These are phyloP conservation scores for Albugo laibachii DNA, from an alignment of 352 stramenopile species.

Conservation along the genomic window DNA sequence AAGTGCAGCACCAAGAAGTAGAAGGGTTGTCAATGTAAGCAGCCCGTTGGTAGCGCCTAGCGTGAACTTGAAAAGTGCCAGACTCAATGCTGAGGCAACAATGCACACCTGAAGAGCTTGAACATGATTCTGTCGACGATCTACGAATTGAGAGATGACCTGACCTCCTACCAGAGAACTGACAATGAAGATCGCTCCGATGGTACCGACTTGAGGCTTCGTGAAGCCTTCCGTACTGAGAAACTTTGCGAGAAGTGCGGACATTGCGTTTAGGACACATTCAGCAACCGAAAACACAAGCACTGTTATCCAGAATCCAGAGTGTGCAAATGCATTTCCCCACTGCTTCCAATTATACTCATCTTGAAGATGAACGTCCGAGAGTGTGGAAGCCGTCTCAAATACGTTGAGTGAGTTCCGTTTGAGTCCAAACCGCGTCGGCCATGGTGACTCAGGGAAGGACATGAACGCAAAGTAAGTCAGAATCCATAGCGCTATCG, in stretches of 20 bases:
- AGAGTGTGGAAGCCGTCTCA: slow-evolving; percentile 23
- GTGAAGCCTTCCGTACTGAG: slow-evolving; percentile 33
- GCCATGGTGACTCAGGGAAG: slow-evolving; percentile 12
- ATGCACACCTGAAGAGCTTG: slow-evolving; percentile 30
- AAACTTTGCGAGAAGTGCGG: slow-evolving; percentile 46
- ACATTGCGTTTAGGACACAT: slow-evolving; percentile 50
- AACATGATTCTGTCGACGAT: slow-evolving; percentile 35
- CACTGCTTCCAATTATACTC: slow-evolving; percentile 64
- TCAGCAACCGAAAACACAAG: slow-evolving; percentile 43
- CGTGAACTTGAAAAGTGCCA: slow-evolving; percentile 26
- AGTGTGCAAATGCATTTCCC: slow-evolving; percentile 33
- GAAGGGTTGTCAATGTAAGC: slow-evolving; percentile 22
- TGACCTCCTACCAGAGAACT: slow-evolving; percentile 45
- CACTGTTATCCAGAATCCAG: slow-evolving; percentile 38
- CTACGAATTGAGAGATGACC: slow-evolving; percentile 43
- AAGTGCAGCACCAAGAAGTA: slow-evolving; percentile 25
- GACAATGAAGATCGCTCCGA: slow-evolving; percentile 47
- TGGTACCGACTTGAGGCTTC: slow-evolving; percentile 37
- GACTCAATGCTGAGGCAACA: slow-evolving; percentile 18
- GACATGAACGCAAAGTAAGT: slow-evolving; percentile 19
- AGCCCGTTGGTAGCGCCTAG: slow-evolving; percentile 15
- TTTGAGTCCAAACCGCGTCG: too few species aligned
- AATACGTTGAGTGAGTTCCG: background rate
- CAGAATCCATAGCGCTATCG: slow-evolving; percentile 7
- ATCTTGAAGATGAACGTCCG: slow-evolving; percentile 31